Conservation (phyloP, 768 basidiomycete species). For the Tephrocybe rancida region DNA sequence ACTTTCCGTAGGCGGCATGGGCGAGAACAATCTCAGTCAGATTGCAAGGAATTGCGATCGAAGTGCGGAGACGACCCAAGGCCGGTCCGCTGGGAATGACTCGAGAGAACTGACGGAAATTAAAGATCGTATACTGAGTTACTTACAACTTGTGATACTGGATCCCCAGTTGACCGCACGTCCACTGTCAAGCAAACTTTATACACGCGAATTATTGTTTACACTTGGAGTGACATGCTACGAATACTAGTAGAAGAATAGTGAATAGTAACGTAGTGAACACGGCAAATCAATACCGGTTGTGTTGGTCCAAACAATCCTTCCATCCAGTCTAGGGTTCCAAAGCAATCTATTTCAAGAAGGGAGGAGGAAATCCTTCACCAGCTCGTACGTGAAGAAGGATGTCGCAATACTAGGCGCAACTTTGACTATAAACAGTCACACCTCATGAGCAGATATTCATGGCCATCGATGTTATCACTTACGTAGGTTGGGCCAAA, state of each 20-base stretch:
- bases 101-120: no score
- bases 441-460: conserved; percentile 7
- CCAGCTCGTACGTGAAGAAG: conserved; percentile 82
- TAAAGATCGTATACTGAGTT: no score
- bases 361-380: conserved; percentile 37
- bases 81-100: no score
- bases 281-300: neutral
- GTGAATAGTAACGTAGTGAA: conserved; percentile 6
- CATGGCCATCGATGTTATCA: conserved; percentile 18
- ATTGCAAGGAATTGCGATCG: no score
- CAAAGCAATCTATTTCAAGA: conserved; percentile 19
- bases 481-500: conserved; percentile 90
- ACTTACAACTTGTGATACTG: no score
- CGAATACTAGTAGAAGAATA: conserved; percentile 1
- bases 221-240: neutral
- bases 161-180: no score
- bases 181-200: no score
- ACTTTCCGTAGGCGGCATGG: no score
- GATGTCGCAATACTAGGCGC: conserved; percentile 88
- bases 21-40: no score
- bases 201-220: neutral
- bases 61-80: no score
- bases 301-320: no score
- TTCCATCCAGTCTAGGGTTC: conserved; percentile 18
- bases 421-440: conserved; percentile 69